A percentile compares a stretch with the other conserved stretches of the same genome.
Conservation (phyloP, 257 asterid genomes). For the Fraxinus pennsylvanica region DNA sequence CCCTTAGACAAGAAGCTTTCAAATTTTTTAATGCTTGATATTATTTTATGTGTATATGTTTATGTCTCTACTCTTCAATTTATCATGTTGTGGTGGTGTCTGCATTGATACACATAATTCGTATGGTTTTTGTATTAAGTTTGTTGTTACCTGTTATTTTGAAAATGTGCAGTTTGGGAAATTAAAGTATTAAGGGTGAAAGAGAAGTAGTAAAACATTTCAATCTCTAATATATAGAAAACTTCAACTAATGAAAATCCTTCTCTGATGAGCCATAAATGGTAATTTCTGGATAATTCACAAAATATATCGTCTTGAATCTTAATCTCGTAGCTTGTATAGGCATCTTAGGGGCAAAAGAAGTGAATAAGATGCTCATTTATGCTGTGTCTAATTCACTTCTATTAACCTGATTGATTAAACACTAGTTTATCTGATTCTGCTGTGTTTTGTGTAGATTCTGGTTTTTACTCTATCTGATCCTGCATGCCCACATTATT, state of each 20-base stretch:
- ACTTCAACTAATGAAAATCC: background rate
- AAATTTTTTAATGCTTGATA: background rate
- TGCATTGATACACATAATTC: background rate
- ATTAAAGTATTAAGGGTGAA: background rate
- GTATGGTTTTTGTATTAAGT: background rate
- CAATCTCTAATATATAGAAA: background rate
- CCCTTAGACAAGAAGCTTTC: background rate
- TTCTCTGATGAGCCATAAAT: no score
- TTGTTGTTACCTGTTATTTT: background rate
- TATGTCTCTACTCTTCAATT: background rate
- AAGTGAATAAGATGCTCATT: background rate
- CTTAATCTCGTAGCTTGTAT: background rate
- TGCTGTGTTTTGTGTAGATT: background rate
- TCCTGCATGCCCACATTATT: background rate
- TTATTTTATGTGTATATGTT: background rate
- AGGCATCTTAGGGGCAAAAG: background rate
- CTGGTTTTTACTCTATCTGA: background rate
- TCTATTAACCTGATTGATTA: background rate
- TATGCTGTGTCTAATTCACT: background rate
- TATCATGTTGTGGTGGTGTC: background rate
- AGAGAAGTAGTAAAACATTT: background rate
- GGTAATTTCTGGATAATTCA: no score
- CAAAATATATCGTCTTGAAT: no score
- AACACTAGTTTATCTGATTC: background rate
- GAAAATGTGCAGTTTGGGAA: background rate